A percentile compares a stretch with the other conserved stretches of the same genome.
These are phyloP conservation scores for Epichloe scottii DNA, from an alignment of 2,329 filamentous ascomycete species.

Conservation along the genomic window DNA sequence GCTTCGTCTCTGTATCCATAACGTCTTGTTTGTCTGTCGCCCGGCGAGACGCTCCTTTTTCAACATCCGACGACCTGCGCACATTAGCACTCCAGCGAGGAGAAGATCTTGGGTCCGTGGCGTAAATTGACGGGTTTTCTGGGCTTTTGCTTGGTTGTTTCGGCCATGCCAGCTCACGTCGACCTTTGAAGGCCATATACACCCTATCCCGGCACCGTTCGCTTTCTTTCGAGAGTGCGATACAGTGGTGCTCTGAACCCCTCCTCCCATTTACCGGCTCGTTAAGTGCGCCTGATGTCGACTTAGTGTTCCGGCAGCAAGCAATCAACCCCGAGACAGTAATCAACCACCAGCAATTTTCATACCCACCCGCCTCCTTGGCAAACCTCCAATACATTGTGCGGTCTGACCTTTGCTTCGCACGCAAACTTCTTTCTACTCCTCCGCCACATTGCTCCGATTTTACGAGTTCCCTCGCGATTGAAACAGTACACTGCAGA, in stretches of 20 bases:
- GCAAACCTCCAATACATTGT: neutral
- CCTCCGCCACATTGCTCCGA: neutral
- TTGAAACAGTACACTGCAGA: neutral
- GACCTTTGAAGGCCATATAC: neutral
- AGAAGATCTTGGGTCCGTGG: neutral
- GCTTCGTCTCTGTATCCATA: neutral
- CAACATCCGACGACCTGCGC: neutral
- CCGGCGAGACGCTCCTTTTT: neutral
- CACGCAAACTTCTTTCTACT: neutral
- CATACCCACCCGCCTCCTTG: neutral
- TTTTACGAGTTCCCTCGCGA: neutral
- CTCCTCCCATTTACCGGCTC: neutral
- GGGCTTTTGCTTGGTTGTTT: neutral
- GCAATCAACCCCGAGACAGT: neutral
- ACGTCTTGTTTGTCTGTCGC: neutral
- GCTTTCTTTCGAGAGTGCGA: neutral
- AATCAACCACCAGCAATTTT: neutral
- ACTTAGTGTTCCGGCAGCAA: neutral
- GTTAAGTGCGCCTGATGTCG: conserved; percentile 2
- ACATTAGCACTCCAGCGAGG: neutral
- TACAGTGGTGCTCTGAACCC: neutral
- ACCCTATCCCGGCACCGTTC: neutral
- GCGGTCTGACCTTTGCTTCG: neutral
- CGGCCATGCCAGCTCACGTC: neutral
- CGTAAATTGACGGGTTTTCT: neutral